A percentile compares a stretch with the other conserved stretches of the same genome.
Evolutionary conservation across 1,284 basidiomycete genomes (phyloP).

Genomic region (Malassezia globosa): DNA sequence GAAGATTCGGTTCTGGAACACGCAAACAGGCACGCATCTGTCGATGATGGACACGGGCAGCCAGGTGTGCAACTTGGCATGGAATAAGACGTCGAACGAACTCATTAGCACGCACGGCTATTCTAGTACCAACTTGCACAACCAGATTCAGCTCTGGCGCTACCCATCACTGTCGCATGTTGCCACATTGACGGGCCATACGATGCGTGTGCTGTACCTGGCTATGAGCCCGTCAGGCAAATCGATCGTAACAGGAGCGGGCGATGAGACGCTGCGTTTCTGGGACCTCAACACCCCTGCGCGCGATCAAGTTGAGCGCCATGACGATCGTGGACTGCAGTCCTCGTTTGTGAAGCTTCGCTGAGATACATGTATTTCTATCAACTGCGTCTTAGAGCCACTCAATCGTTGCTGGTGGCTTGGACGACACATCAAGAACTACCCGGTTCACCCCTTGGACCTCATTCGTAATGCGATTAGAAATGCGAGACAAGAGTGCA

Average conservation of each 20-base stretch:
- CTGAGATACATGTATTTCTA: slow-evolving; percentile 14
- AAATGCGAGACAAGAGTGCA: slow-evolving; percentile 77
- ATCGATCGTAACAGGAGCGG: slow-evolving; percentile 93
- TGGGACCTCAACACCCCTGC: slow-evolving; percentile 54
- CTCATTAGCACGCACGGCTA: slow-evolving; percentile 96
- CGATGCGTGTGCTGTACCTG: slow-evolving; percentile 73
- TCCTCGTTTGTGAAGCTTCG: slow-evolving; percentile 42
- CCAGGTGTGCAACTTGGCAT: slow-evolving; percentile 83
- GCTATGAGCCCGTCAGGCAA: slow-evolving; percentile 94
- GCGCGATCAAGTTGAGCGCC: slow-evolving; percentile 22
- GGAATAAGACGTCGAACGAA: slow-evolving; percentile 86
- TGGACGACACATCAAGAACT: slow-evolving; percentile 73
- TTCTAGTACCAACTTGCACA: slow-evolving; percentile 81
- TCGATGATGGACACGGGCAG: slow-evolving; percentile 43
- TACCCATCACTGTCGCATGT: slow-evolving; percentile 65
- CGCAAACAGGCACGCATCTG: slow-evolving; percentile 69
- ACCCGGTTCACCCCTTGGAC: slow-evolving; percentile 63
- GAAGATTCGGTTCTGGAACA: slow-evolving; percentile 96
- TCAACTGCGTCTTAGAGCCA: slow-evolving; percentile 29
- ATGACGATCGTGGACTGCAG: slow-evolving; percentile 26
- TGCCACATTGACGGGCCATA: slow-evolving; percentile 85
- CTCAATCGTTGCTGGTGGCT: slow-evolving; percentile 70
- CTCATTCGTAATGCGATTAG: slow-evolving; percentile 95
- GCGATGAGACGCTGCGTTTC: slow-evolving; percentile 87
- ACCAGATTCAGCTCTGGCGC: slow-evolving; percentile 96